Percentiles rank a stretch among this genome's conserved stretches.
Conservation (phyloP, 495 filamentous ascomycete genomes). For the Melanomma pulvis-pyrius region DNA sequence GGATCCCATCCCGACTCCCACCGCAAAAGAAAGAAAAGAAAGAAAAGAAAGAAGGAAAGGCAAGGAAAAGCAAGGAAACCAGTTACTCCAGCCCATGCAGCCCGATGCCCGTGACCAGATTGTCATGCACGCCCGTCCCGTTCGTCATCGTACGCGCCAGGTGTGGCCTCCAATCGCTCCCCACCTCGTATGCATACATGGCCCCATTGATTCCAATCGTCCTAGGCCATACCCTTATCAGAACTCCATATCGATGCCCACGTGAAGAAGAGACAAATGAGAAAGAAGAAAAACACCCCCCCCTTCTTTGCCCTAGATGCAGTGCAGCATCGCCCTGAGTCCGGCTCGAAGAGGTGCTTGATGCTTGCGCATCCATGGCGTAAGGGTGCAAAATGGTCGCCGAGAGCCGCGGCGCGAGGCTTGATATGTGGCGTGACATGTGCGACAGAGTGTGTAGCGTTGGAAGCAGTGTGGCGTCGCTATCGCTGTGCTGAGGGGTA, state of each 20-base stretch:
- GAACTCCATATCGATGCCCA: constrained; percentile 28
- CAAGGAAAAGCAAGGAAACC: constrained; percentile 17
- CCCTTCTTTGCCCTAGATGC: not conserved
- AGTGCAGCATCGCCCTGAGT: constrained; percentile 15
- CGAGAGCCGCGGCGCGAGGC: not conserved
- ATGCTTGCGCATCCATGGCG: not conserved
- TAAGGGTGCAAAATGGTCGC: not conserved
- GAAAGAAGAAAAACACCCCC: too few species aligned
- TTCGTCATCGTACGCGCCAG: constrained; percentile 31
- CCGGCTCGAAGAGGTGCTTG: constrained; percentile 15
- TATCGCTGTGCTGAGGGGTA: constrained; percentile 28
- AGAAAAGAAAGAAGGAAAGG: constrained; percentile 1
- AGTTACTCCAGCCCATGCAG: constrained; percentile 29
- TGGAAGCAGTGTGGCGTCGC: not conserved
- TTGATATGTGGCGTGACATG: not conserved
- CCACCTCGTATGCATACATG: constrained; percentile 7
- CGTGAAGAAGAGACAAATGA: constrained; percentile 13
- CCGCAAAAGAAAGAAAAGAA: too few species aligned
- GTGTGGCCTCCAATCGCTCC: not conserved
- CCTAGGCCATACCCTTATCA: constrained; percentile 15
- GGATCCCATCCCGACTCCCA: constrained; percentile 1
- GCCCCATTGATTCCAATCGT: constrained; percentile 15
- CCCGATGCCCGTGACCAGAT: constrained; percentile 25
- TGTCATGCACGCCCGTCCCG: constrained; percentile 22
- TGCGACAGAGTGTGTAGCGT: not conserved